These are phyloP conservation scores for Cyclostephanos invisitatus DNA, from an alignment of 108 stramenopile species.

Conservation along the genomic window DNA sequence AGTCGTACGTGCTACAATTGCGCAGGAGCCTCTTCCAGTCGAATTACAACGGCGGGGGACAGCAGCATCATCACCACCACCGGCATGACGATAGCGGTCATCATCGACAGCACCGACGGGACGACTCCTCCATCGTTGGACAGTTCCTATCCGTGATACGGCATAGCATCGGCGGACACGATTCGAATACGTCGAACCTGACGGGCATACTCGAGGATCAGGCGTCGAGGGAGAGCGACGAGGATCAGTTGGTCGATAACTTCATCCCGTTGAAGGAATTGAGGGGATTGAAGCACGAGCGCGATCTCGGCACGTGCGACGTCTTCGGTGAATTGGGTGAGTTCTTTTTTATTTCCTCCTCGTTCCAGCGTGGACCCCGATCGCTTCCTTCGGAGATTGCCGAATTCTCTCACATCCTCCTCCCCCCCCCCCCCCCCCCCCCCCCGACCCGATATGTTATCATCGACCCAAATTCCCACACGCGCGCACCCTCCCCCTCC, in stretches of 20 bases:
- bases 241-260: constrained; percentile 14
- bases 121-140: constrained; percentile 17
- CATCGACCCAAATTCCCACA: too few relatives aligned
- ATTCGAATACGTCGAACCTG: constrained; percentile 1
- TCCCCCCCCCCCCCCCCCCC: too few relatives aligned
- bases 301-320: constrained; percentile 43
- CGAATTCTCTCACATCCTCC: too few relatives aligned
- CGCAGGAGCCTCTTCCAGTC: constrained; percentile 44
- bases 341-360: too few relatives aligned
- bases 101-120: neutral
- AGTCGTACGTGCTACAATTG: constrained; percentile 40
- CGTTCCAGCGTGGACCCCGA: too few relatives aligned
- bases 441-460: too few relatives aligned
- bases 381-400: neutral
- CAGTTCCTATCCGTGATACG: constrained; percentile 21
- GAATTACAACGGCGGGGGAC: constrained; percentile 9
- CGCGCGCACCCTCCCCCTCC: too few relatives aligned
- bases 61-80: neutral
- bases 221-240: neutral
- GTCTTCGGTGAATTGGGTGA: constrained; percentile 38
- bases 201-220: constrained; percentile 21
- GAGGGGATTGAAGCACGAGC: constrained; percentile 36
- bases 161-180: constrained; percentile 6
- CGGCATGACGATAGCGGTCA: neutral
- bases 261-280: constrained; percentile 36